These are phyloP conservation scores for Capsella bursapastoris DNA, from an alignment of 345 rosid genomes.

Conservation along the genomic window DNA sequence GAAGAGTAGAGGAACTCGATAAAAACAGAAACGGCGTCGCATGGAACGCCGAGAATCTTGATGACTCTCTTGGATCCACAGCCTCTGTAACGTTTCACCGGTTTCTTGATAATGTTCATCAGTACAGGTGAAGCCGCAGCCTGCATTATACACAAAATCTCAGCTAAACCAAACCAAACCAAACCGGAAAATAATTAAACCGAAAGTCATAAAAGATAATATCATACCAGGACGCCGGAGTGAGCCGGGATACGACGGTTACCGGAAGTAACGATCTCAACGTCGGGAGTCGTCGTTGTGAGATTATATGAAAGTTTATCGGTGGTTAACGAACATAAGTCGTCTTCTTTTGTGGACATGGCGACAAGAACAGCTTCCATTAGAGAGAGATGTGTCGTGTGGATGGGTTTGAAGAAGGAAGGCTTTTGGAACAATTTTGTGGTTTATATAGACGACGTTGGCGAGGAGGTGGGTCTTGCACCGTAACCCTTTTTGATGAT, in stretches of 20 bases:
- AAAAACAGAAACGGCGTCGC: conserved; percentile 76
- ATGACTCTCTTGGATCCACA: conserved; percentile 54
- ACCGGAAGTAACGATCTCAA: conserved; percentile 67
- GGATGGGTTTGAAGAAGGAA: conserved; percentile 10
- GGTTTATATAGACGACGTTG: conserved; percentile 14
- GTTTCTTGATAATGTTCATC: conserved; percentile 63
- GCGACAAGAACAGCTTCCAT: conserved; percentile 35
- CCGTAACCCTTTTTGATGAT: neutral
- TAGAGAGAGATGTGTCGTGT: conserved; percentile 5
- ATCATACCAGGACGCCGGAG: conserved; percentile 62
- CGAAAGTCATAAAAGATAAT: neutral
- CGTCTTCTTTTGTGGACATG: conserved; percentile 25
- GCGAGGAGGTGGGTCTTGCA: conserved; percentile 17
- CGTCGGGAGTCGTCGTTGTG: conserved; percentile 49
- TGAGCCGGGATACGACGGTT: conserved; percentile 80
- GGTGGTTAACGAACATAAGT: conserved; percentile 35
- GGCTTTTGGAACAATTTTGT: conserved; percentile 24
- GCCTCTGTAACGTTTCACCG: conserved; percentile 57
- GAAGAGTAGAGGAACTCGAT: conserved; percentile 65
- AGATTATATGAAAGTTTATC: conserved; percentile 13
- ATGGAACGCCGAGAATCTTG: conserved; percentile 81
- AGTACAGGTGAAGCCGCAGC: conserved; percentile 75
- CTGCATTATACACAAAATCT: conserved; percentile 40
- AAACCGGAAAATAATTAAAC: conserved; percentile 10
- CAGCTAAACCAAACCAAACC: conserved; percentile 10